These are phyloP conservation scores for Cutaneotrichosporon sp. DNA, from an alignment of 1,284 basidiomycete genomes.

Conservation along the genomic window DNA sequence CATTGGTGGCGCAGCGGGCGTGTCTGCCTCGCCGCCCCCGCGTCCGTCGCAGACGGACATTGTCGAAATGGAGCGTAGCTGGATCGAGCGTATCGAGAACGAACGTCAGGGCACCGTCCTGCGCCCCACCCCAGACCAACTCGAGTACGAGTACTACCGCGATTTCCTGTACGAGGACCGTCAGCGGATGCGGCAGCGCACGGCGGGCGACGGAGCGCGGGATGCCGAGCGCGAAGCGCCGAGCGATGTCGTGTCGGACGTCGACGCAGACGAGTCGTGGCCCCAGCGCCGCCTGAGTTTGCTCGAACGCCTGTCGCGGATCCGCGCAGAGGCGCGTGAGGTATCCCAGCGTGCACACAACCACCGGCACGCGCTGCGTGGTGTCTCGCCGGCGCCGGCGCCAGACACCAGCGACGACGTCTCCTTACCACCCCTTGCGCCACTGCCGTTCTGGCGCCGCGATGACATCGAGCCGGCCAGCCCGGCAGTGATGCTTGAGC, in stretches of 20 bases:
- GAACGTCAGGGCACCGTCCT: background rate
- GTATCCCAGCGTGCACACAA: background rate
- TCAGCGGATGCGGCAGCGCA: background rate
- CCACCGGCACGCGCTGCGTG: background rate
- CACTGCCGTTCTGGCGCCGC: background rate
- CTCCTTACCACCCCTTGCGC: background rate
- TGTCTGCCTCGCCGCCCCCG: slow-evolving; percentile 1
- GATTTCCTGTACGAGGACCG: slow-evolving; percentile 11
- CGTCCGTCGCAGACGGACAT: background rate
- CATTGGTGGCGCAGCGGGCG: background rate
- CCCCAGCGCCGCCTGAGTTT: background rate
- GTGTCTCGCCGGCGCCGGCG: background rate
- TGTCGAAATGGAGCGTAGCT: slow-evolving; percentile 7
- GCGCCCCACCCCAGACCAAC: background rate
- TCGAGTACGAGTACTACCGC: slow-evolving; percentile 15
- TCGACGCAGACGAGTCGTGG: slow-evolving; percentile 2
- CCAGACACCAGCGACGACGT: background rate
- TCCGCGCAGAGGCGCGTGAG: background rate
- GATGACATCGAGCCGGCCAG: background rate
- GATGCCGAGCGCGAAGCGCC: background rate
- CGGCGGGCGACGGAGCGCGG: background rate
- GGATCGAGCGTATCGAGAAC: slow-evolving; percentile 4
- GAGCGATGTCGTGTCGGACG: background rate
- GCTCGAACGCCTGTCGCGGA: background rate
- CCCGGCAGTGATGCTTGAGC: background rate